Base-by-base conservation (phyloP, 2,329 filamentous ascomycete genomes). In the Aureobasidium sp. region DNA sequence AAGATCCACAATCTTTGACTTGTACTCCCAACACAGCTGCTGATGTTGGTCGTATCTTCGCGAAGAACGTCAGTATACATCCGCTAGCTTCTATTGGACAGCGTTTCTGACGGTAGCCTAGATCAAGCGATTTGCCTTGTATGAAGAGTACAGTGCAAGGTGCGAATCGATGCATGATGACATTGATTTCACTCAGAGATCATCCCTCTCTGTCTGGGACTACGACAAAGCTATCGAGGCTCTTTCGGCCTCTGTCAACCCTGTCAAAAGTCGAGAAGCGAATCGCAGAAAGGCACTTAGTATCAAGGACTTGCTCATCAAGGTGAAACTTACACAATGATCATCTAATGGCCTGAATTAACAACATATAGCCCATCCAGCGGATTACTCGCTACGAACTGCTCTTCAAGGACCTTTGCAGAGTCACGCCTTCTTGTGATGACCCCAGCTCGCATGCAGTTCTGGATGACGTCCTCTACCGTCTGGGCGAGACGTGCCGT, bases 61-160 rank as follows among this genome's bases (percentile, higher is more conserved):
- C 77, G 39, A 77, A 74, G 67, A 75, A 83, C 71, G 82, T 84
- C 70, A 65, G 72, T 66, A 9, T 10, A 41, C n/a, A 9, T 44
- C 27, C 20, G 12, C 26, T n/a, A 9, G 32, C 17, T 27, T 56
- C 15, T 41, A 53, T 36, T 26, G 26, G 26, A 60, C 66, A 51
- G 47, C 68, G 66, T 39, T 61, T 12, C 24, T 63, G 34, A 60
- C 65, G 68, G 24, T 67, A 60, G 10, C 24, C 15, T 66, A 96
- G 90, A 87, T 95, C 77, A 83, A 84, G 64, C 85, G 86, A 0
- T 94, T 97, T 75, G 88, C 89, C 71, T 81, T 88, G 55, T 99
- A 99, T 71, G 89, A 96, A 75, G 90, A 96, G 68, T 99, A 96
- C 72, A 89, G 90, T 39, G 88, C 89, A 57, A 93, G 93, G 71